A percentile compares a stretch with the other conserved stretches of the same genome.
These are phyloP conservation scores for Calonectria pteridis DNA, from an alignment of 2,329 filamentous ascomycete species.

Conservation along the genomic window DNA sequence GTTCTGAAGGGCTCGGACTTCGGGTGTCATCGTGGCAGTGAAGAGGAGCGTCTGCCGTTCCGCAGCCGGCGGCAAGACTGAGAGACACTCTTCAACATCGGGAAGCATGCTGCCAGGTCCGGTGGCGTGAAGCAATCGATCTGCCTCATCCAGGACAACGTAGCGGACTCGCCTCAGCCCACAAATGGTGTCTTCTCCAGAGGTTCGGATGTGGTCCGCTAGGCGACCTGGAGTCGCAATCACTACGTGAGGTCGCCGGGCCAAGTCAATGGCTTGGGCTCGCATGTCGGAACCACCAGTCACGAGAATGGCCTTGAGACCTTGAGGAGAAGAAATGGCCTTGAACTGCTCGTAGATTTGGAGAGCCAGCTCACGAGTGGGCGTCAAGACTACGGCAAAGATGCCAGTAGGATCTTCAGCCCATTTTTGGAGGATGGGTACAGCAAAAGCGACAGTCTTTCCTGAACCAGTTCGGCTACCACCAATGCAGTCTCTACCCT, in stretches of 20 bases:
- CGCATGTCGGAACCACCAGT: conserved; percentile 96
- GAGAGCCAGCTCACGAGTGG: conserved; percentile 89
- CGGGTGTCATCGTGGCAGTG: conserved; percentile 93
- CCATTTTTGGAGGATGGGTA: conserved; percentile 95
- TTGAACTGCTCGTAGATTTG: conserved; percentile 98
- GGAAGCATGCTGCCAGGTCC: conserved; percentile 90
- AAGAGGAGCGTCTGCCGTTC: conserved; percentile 95
- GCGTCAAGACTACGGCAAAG: conserved; percentile 89
- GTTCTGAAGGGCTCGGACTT: conserved; percentile 88
- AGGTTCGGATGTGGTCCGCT: conserved; percentile 92
- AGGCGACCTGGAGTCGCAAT: conserved; percentile 94
- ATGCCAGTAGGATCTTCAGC: conserved; percentile 92
- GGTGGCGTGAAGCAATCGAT: conserved; percentile 82
- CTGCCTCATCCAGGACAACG: conserved; percentile 96
- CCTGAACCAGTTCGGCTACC: conserved; percentile 95
- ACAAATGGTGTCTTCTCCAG: conserved; percentile 89
- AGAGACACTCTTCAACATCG: conserved; percentile 90
- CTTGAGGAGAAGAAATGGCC: conserved; percentile 89
- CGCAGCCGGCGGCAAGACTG: conserved; percentile 80
- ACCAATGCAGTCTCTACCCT: conserved; percentile 93
- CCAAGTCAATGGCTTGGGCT: conserved; percentile 85
- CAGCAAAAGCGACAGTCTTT: conserved; percentile 96
- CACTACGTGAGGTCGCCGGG: conserved; percentile 87
- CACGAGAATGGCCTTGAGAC: conserved; percentile 88
- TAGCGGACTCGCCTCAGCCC: conserved; percentile 84